These are phyloP conservation scores for Magnolia changhungtana DNA, from an alignment of 164 flowering plant genomes.

Conservation along the genomic window DNA sequence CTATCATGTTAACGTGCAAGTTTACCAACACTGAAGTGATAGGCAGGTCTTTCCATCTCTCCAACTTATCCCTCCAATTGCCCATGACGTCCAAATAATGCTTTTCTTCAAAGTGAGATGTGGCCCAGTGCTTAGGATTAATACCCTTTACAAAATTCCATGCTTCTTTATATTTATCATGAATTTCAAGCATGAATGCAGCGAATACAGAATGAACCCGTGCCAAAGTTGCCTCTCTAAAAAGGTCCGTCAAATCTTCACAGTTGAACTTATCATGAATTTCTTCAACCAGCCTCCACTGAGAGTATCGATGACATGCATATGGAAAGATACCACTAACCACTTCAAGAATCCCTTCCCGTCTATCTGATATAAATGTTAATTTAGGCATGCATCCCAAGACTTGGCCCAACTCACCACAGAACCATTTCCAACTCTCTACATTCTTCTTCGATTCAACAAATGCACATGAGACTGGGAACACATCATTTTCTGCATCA, in stretches of 20 bases:
- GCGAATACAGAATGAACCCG: neutral
- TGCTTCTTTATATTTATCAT: neutral
- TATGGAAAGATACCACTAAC: neutral
- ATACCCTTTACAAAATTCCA: neutral
- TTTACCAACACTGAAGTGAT: no score
- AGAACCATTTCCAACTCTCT: slow-evolving; percentile 5
- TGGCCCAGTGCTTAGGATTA: neutral
- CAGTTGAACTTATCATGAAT: neutral
- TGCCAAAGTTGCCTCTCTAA: neutral
- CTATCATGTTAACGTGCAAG: no score
- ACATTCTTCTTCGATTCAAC: neutral
- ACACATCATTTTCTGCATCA: neutral
- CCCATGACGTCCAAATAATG: no score
- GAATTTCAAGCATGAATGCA: neutral
- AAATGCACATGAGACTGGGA: neutral
- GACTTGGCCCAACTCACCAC: neutral
- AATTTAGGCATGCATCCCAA: neutral
- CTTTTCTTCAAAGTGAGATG: neutral
- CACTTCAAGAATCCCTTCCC: neutral
- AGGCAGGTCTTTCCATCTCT: no score
- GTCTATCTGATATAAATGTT: neutral
- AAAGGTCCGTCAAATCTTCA: neutral
- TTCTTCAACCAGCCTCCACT: neutral
- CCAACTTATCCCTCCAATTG: no score
- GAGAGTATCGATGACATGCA: neutral